Evolutionary conservation across 2,329 filamentous ascomycete genomes (phyloP), one percentile per base, ranked within the genome.

Genomic region (Venturiaceae sp.): DNA sequence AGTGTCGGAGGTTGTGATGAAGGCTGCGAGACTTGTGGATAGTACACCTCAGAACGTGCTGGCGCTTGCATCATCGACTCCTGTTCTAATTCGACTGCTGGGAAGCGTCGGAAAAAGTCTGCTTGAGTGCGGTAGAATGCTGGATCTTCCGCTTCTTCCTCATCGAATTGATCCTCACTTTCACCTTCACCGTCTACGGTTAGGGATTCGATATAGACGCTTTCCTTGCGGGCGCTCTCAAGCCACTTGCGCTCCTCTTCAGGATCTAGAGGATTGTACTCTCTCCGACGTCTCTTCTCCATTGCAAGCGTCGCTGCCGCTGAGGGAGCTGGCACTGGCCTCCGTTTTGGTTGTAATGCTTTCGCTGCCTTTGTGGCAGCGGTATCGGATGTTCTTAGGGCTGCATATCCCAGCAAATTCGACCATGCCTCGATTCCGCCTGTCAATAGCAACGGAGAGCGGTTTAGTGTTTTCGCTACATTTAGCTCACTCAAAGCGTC

Each of bases 351-450:
- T 55, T 78, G 72, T n/a, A 71, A 72, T 3, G 74, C 67, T 61
- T 72, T 76, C 11, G 36, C 34, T 26, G 19, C 44, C 19, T 60
- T 61, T n/a, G 34, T 60, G 14, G 47, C 53, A 14, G 26, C 52
- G 1, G 82, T 85, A 26, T 77, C 75, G 3, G 82, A 83, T 23
- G 77, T 78, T 53, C 78, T 75, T 53, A 88, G 75, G 1, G 87
- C 85, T 57, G 84, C 80, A 13, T 77, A 74, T 2, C 94, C 92
- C 65, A 96, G 79, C n/a, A 94, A 73, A 65, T 94, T 86, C 19
- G 84, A 75, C 94, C 94, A 99, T 4, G 90, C 88, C 64, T 92
- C 84, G 11, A 99, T 71, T 0, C 94, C 94, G 19, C 94, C 94
- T 56, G 82, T 77, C 1, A 99, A 76, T 33, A 99, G 77, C 58